Percentiles rank a stretch among this genome's conserved stretches.
Evolutionary conservation across 2,329 filamentous ascomycete species (phyloP).

Genomic region (Gliomastix tumulicola): DNA sequence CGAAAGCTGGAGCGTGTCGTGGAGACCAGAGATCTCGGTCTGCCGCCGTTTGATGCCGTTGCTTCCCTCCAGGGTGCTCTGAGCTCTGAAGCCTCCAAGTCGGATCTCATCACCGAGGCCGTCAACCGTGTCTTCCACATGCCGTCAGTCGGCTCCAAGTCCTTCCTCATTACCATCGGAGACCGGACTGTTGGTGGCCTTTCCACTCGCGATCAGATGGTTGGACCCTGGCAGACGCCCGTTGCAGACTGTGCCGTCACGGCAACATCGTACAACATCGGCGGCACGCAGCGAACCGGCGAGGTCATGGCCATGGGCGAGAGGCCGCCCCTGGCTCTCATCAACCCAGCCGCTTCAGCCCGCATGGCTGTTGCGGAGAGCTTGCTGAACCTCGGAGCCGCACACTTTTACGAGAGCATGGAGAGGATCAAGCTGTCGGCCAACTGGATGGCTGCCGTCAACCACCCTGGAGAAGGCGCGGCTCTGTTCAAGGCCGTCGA

Average conservation of each 20-base stretch:
- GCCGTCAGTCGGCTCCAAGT: slow-evolving; percentile 92
- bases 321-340: slow-evolving; percentile 80
- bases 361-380: slow-evolving; percentile 95
- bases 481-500: slow-evolving; percentile 90
- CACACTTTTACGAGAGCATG: slow-evolving; percentile 61
- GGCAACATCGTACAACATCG: slow-evolving; percentile 65
- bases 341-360: slow-evolving; percentile 83
- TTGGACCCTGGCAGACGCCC: slow-evolving; percentile 91
- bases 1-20: slow-evolving; percentile 75
- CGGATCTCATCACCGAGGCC: slow-evolving; percentile 54
- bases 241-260: slow-evolving; percentile 94
- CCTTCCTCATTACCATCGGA: slow-evolving; percentile 93
- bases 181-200: slow-evolving; percentile 89
- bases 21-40: slow-evolving; percentile 57
- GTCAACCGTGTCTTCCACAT: slow-evolving; percentile 75
- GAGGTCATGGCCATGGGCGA: slow-evolving; percentile 99
- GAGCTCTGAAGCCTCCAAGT: slow-evolving; percentile 42
- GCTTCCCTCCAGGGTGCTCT: slow-evolving; percentile 59
- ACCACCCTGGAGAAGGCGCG: slow-evolving; percentile 85
- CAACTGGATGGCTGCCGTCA: slow-evolving; percentile 99
- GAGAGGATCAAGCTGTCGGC: slow-evolving; percentile 81
- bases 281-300: slow-evolving; percentile 64
- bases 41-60: slow-evolving; percentile 66
- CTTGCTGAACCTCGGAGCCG: slow-evolving; percentile 86
- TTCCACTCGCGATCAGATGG: slow-evolving; percentile 87